Evolutionary conservation across 495 filamentous ascomycete genomes (phyloP), one percentile per base, ranked within the genome.

Genomic region (Clavariopsis aquatica): DNA sequence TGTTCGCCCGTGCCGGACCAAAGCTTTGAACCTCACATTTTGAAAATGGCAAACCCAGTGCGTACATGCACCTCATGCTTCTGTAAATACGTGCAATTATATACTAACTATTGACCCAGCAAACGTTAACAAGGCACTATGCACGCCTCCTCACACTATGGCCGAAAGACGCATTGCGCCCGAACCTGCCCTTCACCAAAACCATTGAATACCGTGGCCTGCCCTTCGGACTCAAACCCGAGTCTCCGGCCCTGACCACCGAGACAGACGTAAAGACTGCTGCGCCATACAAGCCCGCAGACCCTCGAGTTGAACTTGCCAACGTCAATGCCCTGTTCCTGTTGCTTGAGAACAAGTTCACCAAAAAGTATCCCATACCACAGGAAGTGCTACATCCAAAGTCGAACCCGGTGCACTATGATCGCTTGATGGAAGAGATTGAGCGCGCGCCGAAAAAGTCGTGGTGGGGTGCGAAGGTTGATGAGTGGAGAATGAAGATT

Each of bases 141-240:
- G 79, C 85, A 59, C 85, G 82, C 76, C 86, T 88, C 62, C 78
- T 95, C 57, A 78, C 81, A 66, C 85, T 84, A 69, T 96, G 92
- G 92, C 92, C 92, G 51, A 79, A 80, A 63, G 90, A 95, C 72
- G 71, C 76, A 45, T 84, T 96, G 57, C 90, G 92, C 1, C 92
- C 92, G 10, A 84, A 87, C 54, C 81, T 87, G 71, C 87, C 89
- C 60, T 84, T 96, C 71, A 88, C 91, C 65, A 76, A 84, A 62
- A 82, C 86, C 56, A 81, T 96, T 45, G 81, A 82, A 65, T 78
- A 80, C 57, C 84, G 87, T 52, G 79, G 92, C 58, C 17, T 49
- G 8, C 51, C n/a, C 43, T 57, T 45, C 41, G 58, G 49, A 47
- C 24, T 49, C n/a, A 41, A 59, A 22, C 45, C 52, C 41, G 1